Conservation (phyloP, 352 stramenopile species). For the Globisporangium lucens region DNA sequence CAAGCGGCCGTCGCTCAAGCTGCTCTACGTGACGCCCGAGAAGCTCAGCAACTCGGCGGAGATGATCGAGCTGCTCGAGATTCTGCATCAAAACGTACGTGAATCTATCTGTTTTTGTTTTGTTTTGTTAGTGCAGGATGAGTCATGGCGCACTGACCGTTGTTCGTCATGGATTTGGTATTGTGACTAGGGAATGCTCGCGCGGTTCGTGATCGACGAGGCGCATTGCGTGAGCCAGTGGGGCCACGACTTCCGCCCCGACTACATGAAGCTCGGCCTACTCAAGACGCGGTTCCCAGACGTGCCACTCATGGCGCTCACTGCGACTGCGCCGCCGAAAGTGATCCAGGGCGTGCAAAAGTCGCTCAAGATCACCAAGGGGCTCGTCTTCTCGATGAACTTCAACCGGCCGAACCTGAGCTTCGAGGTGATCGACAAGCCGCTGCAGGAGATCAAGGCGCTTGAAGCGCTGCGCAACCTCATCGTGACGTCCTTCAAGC, state of each 20-base stretch:
- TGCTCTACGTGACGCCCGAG: constrained; percentile 96
- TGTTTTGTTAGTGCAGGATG: too few relatives aligned
- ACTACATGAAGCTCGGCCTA: constrained; percentile 92
- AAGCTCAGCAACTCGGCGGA: constrained; percentile 83
- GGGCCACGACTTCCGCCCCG: constrained; percentile 88
- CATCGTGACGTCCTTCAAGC: constrained; percentile 49
- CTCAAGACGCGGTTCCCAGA: constrained; percentile 89
- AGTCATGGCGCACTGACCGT: background rate
- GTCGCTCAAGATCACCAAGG: constrained; percentile 74
- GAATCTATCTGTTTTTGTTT: background rate
- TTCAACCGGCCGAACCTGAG: constrained; percentile 93
- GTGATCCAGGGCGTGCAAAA: constrained; percentile 80
- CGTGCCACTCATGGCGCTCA: constrained; percentile 93
- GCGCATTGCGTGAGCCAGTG: constrained; percentile 88
- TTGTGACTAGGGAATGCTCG: constrained; percentile 59
- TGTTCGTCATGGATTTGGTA: background rate
- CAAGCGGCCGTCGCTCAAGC: constrained; percentile 56
- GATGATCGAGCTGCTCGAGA: constrained; percentile 66
- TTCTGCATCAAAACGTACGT: constrained; percentile 42
- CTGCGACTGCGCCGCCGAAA: constrained; percentile 84
- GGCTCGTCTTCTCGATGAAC: constrained; percentile 87
- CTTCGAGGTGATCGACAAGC: constrained; percentile 87
- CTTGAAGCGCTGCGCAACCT: constrained; percentile 51
- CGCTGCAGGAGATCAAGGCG: constrained; percentile 38
- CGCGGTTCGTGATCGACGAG: constrained; percentile 95